phyloP scores from a whole-genome alignment of 257 asterid genomes.

The Solanum rostratum region DNA sequence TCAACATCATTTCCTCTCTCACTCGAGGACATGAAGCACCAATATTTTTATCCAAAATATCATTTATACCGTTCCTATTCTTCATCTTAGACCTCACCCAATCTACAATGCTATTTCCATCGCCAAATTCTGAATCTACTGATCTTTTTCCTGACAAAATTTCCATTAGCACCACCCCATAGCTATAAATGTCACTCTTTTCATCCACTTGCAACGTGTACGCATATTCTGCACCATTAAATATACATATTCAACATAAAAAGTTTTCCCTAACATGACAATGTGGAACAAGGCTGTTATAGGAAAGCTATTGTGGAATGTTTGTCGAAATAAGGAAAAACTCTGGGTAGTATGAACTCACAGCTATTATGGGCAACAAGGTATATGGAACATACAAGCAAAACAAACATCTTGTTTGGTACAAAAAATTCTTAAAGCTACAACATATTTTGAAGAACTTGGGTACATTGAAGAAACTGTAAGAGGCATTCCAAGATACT shows the following conservation, averaged over 20 bases:
- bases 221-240: slow-evolving; percentile 51
- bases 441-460: too few relatives aligned
- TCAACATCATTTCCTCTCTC: slow-evolving; percentile 71
- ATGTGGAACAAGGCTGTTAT: neutral
- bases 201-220: slow-evolving; percentile 89
- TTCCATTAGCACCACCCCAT: slow-evolving; percentile 82
- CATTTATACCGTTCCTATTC: slow-evolving; percentile 22
- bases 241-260: neutral
- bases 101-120: slow-evolving; percentile 71
- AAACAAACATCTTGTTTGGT: neutral
- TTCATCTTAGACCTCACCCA: slow-evolving; percentile 60
- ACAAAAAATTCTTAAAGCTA: neutral
- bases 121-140: slow-evolving; percentile 72
- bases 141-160: slow-evolving; percentile 65
- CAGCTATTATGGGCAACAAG: neutral
- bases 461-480: neutral
- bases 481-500: neutral
- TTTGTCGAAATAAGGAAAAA: neutral
- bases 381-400: neutral
- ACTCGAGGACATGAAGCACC: slow-evolving; percentile 57
- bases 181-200: slow-evolving; percentile 96
- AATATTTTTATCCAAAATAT: slow-evolving; percentile 48
- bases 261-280: neutral
- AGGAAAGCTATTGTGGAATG: neutral
- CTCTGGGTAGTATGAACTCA: neutral